Evolutionary conservation across 2,329 filamentous ascomycete genomes (phyloP), one percentile per base, ranked within the genome.

Genomic region (Sphaceloma murrayae): DNA sequence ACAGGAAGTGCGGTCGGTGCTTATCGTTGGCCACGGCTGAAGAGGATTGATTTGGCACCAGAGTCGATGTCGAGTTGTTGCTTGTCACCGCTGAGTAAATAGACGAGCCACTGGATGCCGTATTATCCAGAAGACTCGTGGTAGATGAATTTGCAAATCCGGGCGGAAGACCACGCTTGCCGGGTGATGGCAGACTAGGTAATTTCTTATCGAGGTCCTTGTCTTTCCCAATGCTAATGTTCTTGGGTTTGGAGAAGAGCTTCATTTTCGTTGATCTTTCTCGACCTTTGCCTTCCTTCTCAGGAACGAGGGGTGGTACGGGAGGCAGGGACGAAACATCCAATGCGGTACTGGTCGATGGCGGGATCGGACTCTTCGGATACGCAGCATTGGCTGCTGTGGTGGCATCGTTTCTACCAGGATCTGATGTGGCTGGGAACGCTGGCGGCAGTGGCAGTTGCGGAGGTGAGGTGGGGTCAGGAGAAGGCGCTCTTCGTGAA

Each of bases 241-340:
- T 86, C 56, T 82, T 81, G 0, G 82, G 82, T 40, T 84, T 75
- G 5, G 80, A 85, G 58, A 88, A 88, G 19, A 89, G 69, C 66
- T 89, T 89, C 59, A 85, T 82, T 63, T 86, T 87, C 49, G n/a
- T n/a, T n/a, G 78, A 78, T 62, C 85, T 84, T 54, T 85, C 80
- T 19, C 74, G 68, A 54, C 76, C 75, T 16, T 78, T 78, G 42
- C 73, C 71, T 59, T 82, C 62, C 6, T 54, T 49, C 11, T 54
- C 54, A 27, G 52, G 51, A 16, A 54, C 53, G 19, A 52, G 14
- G 13, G 43, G 53, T 6, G 56, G 50, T 1, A 53, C 42, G 1
- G 56, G 57, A 45, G 60, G 57, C 7, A 62, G 62, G 31, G 61
- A 62, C 2, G 51, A 55, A 52, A 26, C 30, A 18, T 45, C 32